Evolutionary conservation across 148 eudicot species (phyloP).

Genomic region (Rhododendron kiyosumense): DNA sequence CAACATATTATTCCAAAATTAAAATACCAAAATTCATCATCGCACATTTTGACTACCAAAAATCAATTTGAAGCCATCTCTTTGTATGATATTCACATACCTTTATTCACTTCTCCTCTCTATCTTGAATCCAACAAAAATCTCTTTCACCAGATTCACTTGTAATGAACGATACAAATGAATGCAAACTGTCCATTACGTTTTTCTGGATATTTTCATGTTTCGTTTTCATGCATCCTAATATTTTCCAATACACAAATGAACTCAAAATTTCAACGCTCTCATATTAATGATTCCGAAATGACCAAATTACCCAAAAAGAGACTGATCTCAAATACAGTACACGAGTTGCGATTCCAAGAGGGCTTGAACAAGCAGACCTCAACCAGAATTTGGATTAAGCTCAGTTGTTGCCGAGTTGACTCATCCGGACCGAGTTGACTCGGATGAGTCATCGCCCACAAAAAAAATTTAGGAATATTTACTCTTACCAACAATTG

Average conservation of each 20-base stretch:
- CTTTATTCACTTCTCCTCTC: background rate
- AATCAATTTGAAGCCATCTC: background rate
- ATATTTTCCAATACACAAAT: too few relatives aligned
- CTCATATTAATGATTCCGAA: background rate
- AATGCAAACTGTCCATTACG: too few relatives aligned
- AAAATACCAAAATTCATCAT: background rate
- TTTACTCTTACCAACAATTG: background rate
- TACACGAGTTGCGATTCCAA: background rate
- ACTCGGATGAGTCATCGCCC: conserved; percentile 31
- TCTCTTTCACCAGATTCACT: background rate
- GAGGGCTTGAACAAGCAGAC: background rate
- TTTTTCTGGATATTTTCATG: too few relatives aligned
- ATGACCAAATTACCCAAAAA: conserved; percentile 19
- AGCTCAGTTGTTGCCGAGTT: conserved; percentile 24
- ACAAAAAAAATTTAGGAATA: background rate
- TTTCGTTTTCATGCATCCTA: too few relatives aligned
- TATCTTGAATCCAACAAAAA: background rate
- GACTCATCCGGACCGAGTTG: conserved; percentile 13
- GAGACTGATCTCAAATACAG: conserved; percentile 1
- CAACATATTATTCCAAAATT: background rate
- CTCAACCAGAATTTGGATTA: background rate
- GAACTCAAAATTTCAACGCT: background rate
- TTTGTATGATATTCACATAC: background rate
- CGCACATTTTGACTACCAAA: background rate
- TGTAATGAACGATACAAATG: too few relatives aligned